Evolutionary conservation across 306 rosid species (phyloP).

Genomic region (Malus sylvestris): DNA sequence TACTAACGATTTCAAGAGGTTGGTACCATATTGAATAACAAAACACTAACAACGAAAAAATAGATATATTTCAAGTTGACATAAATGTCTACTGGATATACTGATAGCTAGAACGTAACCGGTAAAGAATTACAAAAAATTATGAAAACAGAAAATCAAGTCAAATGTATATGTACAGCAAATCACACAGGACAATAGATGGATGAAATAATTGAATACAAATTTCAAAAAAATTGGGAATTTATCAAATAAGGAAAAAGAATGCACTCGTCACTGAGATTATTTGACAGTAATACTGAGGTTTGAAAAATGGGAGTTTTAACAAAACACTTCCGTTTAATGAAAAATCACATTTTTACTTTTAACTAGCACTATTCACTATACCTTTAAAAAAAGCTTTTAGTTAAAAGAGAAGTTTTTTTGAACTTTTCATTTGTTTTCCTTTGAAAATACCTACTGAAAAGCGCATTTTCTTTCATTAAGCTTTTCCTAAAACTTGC

Average conservation of each 20-base stretch:
- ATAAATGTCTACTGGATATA: background rate
- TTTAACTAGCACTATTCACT: too few species aligned
- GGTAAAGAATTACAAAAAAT: too few species aligned
- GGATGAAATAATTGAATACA: background rate
- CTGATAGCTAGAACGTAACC: too few species aligned
- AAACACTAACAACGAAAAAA: too few species aligned
- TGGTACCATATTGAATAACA: background rate
- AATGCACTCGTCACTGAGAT: background rate
- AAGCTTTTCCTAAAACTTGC: background rate
- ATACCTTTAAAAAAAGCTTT: too few species aligned
- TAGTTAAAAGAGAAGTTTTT: too few species aligned
- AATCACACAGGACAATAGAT: background rate
- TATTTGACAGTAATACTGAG: background rate
- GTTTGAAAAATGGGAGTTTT: background rate
- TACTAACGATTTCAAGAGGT: background rate
- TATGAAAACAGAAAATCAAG: background rate
- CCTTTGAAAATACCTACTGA: background rate
- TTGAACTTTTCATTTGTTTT: too few species aligned
- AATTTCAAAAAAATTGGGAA: background rate
- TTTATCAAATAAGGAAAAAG: background rate
- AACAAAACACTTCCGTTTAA: too few species aligned
- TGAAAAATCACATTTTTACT: too few species aligned
- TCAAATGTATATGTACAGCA: background rate
- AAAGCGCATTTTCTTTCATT: background rate
- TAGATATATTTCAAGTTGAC: too few species aligned